Evolutionary conservation across 495 filamentous ascomycete species (phyloP).

Genomic region (Ascodesmis nigricans): DNA sequence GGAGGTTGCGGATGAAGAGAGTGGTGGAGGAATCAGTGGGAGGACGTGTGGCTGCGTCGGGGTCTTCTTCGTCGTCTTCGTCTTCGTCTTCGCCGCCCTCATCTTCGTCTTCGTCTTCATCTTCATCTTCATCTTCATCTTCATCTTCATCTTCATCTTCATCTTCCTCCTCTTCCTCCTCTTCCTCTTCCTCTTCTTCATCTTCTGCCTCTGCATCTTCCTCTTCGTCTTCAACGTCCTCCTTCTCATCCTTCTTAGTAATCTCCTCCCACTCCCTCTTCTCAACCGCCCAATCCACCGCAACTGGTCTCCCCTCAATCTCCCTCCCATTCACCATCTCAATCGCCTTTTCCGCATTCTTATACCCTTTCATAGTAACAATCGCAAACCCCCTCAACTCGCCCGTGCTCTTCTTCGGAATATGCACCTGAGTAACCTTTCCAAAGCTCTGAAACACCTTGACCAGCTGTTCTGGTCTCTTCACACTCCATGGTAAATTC

Average conservation of each 20-base stretch:
- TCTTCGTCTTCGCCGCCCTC: slow-evolving; percentile 19
- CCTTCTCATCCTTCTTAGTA: slow-evolving; percentile 24
- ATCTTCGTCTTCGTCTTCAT: slow-evolving; percentile 23
- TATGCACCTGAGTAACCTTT: slow-evolving; percentile 59
- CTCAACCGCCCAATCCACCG: slow-evolving; percentile 92
- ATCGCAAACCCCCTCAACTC: slow-evolving; percentile 64
- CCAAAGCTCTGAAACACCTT: slow-evolving; percentile 65
- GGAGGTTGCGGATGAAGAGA: slow-evolving; percentile 83
- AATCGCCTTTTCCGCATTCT: slow-evolving; percentile 81
- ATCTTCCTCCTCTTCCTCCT: slow-evolving; percentile 28
- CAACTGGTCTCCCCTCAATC: slow-evolving; percentile 64
- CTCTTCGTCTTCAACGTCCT: slow-evolving; percentile 21
- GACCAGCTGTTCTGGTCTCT: slow-evolving; percentile 53
- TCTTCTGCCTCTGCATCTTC: slow-evolving; percentile 21
- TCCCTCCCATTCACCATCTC: slow-evolving; percentile 68
- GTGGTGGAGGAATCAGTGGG: slow-evolving; percentile 41
- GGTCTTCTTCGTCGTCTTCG: slow-evolving; percentile 20
- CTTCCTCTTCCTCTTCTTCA: slow-evolving; percentile 27
- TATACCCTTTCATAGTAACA: slow-evolving; percentile 63
- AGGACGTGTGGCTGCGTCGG: no score
- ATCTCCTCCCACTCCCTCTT: slow-evolving; percentile 59
- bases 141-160: slow-evolving; percentile 23
- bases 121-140: slow-evolving; percentile 24
- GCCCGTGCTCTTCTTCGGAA: slow-evolving; percentile 48
- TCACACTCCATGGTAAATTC: slow-evolving; percentile 92